Evolutionary conservation across 345 rosid species (phyloP), one percentile per base, ranked within the genome.

Genomic region (Citrus mangshanensis): DNA sequence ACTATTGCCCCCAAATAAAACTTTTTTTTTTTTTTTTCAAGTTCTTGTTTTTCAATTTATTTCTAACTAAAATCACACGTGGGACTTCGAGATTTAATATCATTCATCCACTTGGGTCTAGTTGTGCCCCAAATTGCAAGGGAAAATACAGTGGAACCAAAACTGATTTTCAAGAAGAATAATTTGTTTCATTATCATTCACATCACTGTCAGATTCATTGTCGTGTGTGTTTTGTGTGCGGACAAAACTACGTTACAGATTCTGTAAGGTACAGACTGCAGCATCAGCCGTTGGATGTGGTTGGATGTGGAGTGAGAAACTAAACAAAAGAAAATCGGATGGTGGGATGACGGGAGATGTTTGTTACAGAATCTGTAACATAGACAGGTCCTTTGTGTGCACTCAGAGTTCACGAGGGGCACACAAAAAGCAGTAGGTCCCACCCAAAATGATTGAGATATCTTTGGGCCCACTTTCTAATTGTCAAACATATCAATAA

Each of bases 321-420:
- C n/a, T n/a, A n/a, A n/a, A n/a, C n/a, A n/a, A n/a, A n/a, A n/a
- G n/a, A n/a, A n/a, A n/a, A n/a, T n/a, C n/a, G n/a, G n/a, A n/a
- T n/a, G n/a, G n/a, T n/a, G n/a, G n/a, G n/a, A n/a, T n/a, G n/a
- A n/a, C n/a, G n/a, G n/a, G n/a, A n/a, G n/a, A n/a, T n/a, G n/a
- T n/a, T n/a, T n/a, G n/a, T n/a, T n/a, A n/a, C n/a, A n/a, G n/a
- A n/a, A n/a, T n/a, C n/a, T n/a, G n/a, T n/a, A n/a, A n/a, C n/a
- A n/a, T n/a, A n/a, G n/a, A n/a, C n/a, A n/a, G n/a, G n/a, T n/a
- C n/a, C n/a, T 32, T 3, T 59, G 32, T 77, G 59, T 78, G 65
- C 70, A 74, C 80, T 40, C 62, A 81, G 73, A 59, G 87, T 82
- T 87, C 89, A 87, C 88, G 84, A 77, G 89, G 76, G 83, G 74